Evolutionary conservation across 257 asterid species (phyloP), one percentile per base, ranked within the genome.

Genomic region (Solanum verrucosum): DNA sequence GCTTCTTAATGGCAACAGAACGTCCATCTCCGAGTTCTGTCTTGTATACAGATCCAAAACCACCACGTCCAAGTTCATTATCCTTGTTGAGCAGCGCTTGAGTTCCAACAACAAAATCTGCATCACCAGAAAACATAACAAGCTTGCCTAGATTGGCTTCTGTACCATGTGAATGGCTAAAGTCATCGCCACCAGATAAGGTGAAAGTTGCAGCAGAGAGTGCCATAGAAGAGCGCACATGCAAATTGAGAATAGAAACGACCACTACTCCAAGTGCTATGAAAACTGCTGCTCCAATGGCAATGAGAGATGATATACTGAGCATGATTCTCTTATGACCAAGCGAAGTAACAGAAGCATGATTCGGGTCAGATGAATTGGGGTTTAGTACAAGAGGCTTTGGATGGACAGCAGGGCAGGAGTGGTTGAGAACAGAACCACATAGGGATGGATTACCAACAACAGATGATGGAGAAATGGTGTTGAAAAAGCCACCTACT

Each of bases 371-470:
- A 0, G 99, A 92, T 2, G 98, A 91, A 90, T 96, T 94, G 82
- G 98, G 98, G 90, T 96, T 93, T 37, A 96, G 94, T 84, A 96
- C 99, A 15, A 96, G 91, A 84, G 99, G 99, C 90, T 96, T 96
- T 34, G 95, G 96, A 65, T 93, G 96, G 91, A 93, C 97, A n/a
- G 98, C 91, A 38, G 98, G 95, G 89, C 99, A 96, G 16, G 98
- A 87, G 13, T 92, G 96, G 84, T 93, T 93, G 91, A 95, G 94
- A n/a, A 93, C 77, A 46, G 99, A 90, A 33, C 98, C 99, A 89
- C 99, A 96, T 12, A 96, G 91, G 73, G 93, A 93, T 46, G 98
- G 98, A 82, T 96, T 96, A 2, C 97, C 97, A 2, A 87, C 63
- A 13, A 96, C 95, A 10, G 97, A 95, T 5, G 98, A 91, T 15